Evolutionary conservation across 352 stramenopile genomes (phyloP).

Genomic region (Phytophthora crassamura): DNA sequence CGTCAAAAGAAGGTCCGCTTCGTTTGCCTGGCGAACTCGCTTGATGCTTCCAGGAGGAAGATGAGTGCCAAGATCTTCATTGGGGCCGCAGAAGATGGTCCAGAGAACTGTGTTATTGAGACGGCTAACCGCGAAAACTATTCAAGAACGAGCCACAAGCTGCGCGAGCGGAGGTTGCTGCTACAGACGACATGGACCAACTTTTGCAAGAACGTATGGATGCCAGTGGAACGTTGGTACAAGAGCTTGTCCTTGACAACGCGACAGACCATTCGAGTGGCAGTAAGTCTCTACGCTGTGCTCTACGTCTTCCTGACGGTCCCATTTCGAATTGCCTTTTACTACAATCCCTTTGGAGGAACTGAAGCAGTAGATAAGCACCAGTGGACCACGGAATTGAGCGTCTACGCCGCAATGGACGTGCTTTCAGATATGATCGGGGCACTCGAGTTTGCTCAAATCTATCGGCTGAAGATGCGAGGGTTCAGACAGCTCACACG

Average conservation of each 20-base stretch:
- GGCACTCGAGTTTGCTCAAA: conserved; percentile 46
- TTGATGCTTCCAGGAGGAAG: too few species aligned
- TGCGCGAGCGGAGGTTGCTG: too few species aligned
- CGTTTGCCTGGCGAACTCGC: too few species aligned
- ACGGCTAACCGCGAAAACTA: too few species aligned
- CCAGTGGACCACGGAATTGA: conserved; percentile 53
- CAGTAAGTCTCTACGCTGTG: neutral
- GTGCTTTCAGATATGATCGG: conserved; percentile 53
- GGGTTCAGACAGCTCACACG: conserved; percentile 44
- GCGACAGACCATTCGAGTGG: neutral
- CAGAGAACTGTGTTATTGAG: too few species aligned
- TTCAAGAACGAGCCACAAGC: too few species aligned
- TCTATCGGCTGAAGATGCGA: conserved; percentile 46
- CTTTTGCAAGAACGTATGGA: too few species aligned
- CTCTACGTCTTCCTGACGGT: conserved; percentile 27
- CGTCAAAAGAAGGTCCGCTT: too few species aligned
- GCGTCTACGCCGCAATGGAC: conserved; percentile 44
- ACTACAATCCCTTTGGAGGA: conserved; percentile 7
- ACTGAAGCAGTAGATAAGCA: neutral
- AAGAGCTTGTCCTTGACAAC: conserved; percentile 14
- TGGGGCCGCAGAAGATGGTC: too few species aligned
- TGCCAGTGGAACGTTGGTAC: neutral
- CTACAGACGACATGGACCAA: too few species aligned
- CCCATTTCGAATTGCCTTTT: conserved; percentile 23
- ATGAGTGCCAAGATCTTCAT: too few species aligned